Base-by-base conservation (phyloP, 2,329 filamentous ascomycete genomes). In the Phaeosphaeriaceae sp. region DNA sequence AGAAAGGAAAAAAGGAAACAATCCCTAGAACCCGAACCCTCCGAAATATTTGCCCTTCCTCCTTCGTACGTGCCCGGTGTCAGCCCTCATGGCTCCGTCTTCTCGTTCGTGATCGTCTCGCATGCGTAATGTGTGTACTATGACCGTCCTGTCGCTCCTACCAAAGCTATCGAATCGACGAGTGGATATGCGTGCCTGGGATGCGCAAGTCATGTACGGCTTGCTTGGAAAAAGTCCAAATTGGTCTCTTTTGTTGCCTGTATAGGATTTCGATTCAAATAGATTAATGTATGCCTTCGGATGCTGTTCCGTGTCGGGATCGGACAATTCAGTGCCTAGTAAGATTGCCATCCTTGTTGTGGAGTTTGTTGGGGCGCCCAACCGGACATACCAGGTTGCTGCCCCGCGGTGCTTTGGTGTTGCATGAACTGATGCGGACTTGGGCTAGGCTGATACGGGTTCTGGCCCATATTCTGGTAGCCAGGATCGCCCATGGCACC, bases 371-470 rank as follows among this genome's bases (percentile, higher is more conserved):
- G 71, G 40, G 76, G 74, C 49, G 77, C 71, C 79, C 78, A 81
- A 34, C 77, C 77, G 55, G 78, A 78, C 78, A 81, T 80, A 32
- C 77, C 75, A n/a, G 77, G 76, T 57, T 81, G 79, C 54, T 76
- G 76, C 26, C 70, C 71, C 37, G 72, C 69, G 21, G 64, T 69
- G 29, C 69, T 76, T 47, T 75, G 74, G 37, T 75, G 73, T 29
- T 75, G 74, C 65, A 78, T 75, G 63, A 75, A 79, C 33, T 76
- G 74, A 43, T 76, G 74, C 37, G 79, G 76, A 39, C 71, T 78
- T 9, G 76, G 76, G 54, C 73, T 77, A 21, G 75, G 75, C 54
- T 80, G 77, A 57, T 81, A 81, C 48, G 79, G 76, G 52, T 74
- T 76, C 40, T 77, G 72, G 29, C 76, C 77, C 75, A 81, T 79